Evolutionary conservation across 176 grass and related monocot species (phyloP).

Genomic region (Rhipidocladum racemiflorum): DNA sequence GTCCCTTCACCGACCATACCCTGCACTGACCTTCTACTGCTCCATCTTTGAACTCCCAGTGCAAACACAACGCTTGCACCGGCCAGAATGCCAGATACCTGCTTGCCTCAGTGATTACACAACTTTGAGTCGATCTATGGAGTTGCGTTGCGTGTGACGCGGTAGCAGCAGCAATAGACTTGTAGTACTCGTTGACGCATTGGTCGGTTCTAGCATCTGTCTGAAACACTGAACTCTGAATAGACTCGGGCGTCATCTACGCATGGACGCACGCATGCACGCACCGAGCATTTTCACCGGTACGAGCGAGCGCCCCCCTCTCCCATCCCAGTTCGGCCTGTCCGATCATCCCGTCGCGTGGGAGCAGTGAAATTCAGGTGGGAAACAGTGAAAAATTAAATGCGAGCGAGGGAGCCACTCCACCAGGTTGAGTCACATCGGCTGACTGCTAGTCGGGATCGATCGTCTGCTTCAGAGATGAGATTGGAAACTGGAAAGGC

Average conservation of each 20-base stretch:
- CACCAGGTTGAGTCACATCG: constrained; percentile 40
- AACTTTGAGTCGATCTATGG: not conserved
- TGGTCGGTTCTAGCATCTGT: not conserved
- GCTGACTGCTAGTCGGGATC: not conserved
- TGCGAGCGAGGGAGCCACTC: not conserved
- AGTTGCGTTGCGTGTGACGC: not conserved
- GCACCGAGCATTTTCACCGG: no score
- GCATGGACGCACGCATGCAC: not conserved
- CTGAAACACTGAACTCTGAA: not conserved
- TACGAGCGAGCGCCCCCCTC: not conserved
- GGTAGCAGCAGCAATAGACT: not conserved
- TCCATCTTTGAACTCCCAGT: not conserved
- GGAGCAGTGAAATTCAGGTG: constrained; percentile 3
- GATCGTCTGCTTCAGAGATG: constrained; percentile 4
- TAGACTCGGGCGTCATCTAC: not conserved
- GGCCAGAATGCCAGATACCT: no score
- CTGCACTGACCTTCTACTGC: not conserved
- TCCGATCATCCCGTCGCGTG: not conserved
- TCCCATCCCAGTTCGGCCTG: not conserved
- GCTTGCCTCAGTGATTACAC: not conserved
- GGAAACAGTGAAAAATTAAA: constrained; percentile 13
- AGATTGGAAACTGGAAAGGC: constrained; percentile 31
- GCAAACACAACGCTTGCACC: not conserved
- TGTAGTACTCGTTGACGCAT: not conserved
- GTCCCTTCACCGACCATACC: constrained; percentile 40